Conservation (phyloP, 2,329 filamentous ascomycete genomes). For the Aureobasidium sp. region DNA sequence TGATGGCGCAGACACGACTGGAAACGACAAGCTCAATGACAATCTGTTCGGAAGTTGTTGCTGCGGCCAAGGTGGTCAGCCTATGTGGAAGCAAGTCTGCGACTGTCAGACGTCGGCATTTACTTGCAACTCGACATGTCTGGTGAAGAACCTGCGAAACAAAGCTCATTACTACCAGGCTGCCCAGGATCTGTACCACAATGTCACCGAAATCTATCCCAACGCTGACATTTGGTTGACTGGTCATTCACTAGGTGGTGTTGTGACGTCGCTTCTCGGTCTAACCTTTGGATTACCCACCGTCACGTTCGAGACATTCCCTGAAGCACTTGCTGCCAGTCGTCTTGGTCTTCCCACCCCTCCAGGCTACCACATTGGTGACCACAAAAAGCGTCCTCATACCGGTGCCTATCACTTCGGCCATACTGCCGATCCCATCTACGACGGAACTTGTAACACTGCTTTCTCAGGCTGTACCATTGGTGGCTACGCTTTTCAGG, state of each 20-base stretch:
- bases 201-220: conserved; percentile 84
- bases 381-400: conserved; percentile 62
- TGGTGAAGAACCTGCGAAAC: conserved; percentile 63
- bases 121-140: conserved; percentile 86
- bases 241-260: conserved; percentile 86
- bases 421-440: conserved; percentile 92
- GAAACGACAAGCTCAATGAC: conserved; percentile 95
- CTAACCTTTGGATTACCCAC: conserved; percentile 84
- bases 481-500: conserved; percentile 88
- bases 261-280: conserved; percentile 80
- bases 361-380: conserved; percentile 64
- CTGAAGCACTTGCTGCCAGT: conserved; percentile 78
- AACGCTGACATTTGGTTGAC: conserved; percentile 78
- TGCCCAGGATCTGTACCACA: conserved; percentile 81
- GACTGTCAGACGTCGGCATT: conserved; percentile 84
- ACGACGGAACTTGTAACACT: conserved; percentile 86
- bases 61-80: conserved; percentile 86
- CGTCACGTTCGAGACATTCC: conserved; percentile 90
- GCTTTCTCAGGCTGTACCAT: conserved; percentile 84
- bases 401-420: conserved; percentile 87
- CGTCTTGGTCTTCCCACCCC: conserved; percentile 80
- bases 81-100: conserved; percentile 85
- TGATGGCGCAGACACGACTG: conserved; percentile 93
- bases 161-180: conserved; percentile 92
- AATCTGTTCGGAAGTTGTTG: conserved; percentile 98